Conservation (phyloP, 176 grass and related monocot genomes). For the Aegilops longissima region DNA sequence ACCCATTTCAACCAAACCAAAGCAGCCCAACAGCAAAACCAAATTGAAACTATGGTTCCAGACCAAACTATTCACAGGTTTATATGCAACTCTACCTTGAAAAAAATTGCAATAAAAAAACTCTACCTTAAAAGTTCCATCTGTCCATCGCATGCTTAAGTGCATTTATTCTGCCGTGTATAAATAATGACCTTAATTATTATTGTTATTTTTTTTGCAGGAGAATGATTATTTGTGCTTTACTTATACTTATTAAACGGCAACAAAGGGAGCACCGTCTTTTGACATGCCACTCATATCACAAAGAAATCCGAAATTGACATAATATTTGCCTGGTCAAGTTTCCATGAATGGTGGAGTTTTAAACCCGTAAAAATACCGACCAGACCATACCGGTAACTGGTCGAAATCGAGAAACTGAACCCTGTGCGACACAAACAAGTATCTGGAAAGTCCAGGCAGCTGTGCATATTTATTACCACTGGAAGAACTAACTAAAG, state of each 20-base stretch:
- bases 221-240: neutral
- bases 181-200: too few relatives aligned
- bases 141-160: neutral
- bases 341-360: too few relatives aligned
- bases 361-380: neutral
- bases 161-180: neutral
- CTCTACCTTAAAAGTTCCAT: too few relatives aligned
- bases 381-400: neutral
- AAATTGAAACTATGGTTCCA: too few relatives aligned
- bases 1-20: too few relatives aligned
- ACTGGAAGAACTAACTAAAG: neutral
- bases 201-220: too few relatives aligned
- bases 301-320: neutral
- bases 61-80: too few relatives aligned
- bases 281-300: neutral
- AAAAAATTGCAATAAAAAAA: too few relatives aligned
- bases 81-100: too few relatives aligned
- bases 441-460: neutral
- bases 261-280: neutral
- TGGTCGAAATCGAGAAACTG: neutral
- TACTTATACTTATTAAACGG: neutral
- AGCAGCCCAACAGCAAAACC: too few relatives aligned
- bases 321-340: neutral
- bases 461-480: conserved; percentile 7
- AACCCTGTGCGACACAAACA: neutral